phyloP scores from a whole-genome alignment of 1,284 basidiomycete species.

The Moesziomyces antarcticus region DNA sequence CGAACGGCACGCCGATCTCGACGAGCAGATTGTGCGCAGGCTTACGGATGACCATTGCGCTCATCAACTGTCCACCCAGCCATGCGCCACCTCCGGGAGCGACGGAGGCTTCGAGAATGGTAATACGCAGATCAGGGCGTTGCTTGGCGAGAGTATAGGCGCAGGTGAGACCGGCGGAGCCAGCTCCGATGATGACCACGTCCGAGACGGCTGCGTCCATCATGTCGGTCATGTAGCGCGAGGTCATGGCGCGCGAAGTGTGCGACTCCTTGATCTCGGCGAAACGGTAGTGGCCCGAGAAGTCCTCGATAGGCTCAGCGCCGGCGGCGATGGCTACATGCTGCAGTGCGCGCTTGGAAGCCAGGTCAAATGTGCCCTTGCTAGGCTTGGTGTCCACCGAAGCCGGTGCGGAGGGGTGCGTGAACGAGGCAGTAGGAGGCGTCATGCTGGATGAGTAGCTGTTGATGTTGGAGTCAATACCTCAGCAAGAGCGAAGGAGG shows the following conservation, averaged over 20 bases:
- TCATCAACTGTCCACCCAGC: slow-evolving; percentile 80
- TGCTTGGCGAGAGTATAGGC: slow-evolving; percentile 76
- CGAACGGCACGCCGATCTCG: slow-evolving; percentile 80
- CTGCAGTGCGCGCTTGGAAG: slow-evolving; percentile 3
- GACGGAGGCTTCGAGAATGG: slow-evolving; percentile 83
- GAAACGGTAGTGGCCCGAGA: slow-evolving; percentile 59
- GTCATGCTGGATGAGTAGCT: slow-evolving; percentile 15
- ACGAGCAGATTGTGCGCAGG: slow-evolving; percentile 79
- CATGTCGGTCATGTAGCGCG: slow-evolving; percentile 62
- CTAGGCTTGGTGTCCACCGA: slow-evolving; percentile 27
- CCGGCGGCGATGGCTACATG: slow-evolving; percentile 59
- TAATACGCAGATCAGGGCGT: slow-evolving; percentile 81
- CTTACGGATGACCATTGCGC: slow-evolving; percentile 85
- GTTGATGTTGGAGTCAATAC: not conserved
- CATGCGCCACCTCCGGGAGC: slow-evolving; percentile 74
- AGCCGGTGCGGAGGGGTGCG: not conserved
- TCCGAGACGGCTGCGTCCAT: slow-evolving; percentile 74
- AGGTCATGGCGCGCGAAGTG: slow-evolving; percentile 63
- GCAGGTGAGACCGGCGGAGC: slow-evolving; percentile 81
- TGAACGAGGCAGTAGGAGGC: slow-evolving; percentile 48
- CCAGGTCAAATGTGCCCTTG: slow-evolving; percentile 16
- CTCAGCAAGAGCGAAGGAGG: no score
- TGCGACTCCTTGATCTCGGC: slow-evolving; percentile 65
- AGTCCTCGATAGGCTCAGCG: slow-evolving; percentile 62
- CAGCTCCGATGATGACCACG: slow-evolving; percentile 82